Percentiles rank a stretch among this genome's conserved stretches.
Evolutionary conservation across 1,139 yeast genomes (phyloP).

Genomic region (Suhomyces chickasaworum): DNA sequence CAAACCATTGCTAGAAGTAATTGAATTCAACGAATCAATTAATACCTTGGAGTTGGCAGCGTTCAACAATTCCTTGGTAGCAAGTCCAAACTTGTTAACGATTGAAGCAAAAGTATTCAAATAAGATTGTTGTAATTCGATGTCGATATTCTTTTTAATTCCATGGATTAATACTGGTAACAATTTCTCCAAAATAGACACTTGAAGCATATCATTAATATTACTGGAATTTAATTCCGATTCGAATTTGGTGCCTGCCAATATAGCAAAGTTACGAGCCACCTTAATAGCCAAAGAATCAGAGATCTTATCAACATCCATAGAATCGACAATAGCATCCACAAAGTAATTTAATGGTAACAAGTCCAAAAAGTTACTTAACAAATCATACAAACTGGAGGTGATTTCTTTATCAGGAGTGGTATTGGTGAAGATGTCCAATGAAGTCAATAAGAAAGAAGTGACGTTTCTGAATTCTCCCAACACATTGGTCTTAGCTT

Average conservation of each 20-base stretch:
- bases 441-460: constrained; percentile 38
- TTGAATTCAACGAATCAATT: constrained; percentile 50
- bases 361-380: constrained; percentile 64
- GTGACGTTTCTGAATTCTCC: constrained; percentile 46
- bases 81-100: constrained; percentile 60
- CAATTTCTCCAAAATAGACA: constrained; percentile 44
- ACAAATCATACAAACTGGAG: constrained; percentile 43
- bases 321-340: constrained; percentile 59
- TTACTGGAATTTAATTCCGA: constrained; percentile 48
- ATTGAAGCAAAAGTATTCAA: constrained; percentile 69
- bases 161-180: constrained; percentile 53
- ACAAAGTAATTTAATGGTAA: constrained; percentile 78
- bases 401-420: constrained; percentile 24
- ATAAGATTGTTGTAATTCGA: constrained; percentile 64
- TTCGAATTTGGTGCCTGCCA: constrained; percentile 72
- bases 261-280: constrained; percentile 55
- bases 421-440: constrained; percentile 33
- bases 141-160: constrained; percentile 38
- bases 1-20: constrained; percentile 57
- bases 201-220: constrained; percentile 44
- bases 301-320: constrained; percentile 47
- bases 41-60: constrained; percentile 50
- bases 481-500: constrained; percentile 35
- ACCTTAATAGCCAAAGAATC: constrained; percentile 40
- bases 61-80: constrained; percentile 29